A percentile compares a stretch with the other conserved stretches of the same genome.
phyloP scores from a whole-genome alignment of 495 filamentous ascomycete genomes.

The Oleoguttula mirabilis region DNA sequence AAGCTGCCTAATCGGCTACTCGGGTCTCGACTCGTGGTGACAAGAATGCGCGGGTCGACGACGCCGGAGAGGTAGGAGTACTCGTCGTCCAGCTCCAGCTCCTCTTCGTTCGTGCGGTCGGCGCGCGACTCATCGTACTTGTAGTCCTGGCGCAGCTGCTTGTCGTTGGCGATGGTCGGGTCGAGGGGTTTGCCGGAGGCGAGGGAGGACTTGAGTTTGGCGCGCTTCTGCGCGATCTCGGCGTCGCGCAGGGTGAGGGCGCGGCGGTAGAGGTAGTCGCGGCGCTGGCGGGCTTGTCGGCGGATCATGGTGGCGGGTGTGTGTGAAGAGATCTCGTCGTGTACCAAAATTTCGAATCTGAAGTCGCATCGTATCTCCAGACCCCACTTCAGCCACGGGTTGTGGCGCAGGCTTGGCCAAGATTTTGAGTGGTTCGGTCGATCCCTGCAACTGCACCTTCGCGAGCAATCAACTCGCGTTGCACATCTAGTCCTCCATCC shows the following conservation, averaged over 20 bases:
- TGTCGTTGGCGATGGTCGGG: slow-evolving; percentile 79
- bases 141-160: slow-evolving; percentile 71
- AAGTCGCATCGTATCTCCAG: too few relatives aligned
- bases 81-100: slow-evolving; percentile 88
- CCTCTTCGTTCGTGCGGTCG: slow-evolving; percentile 47
- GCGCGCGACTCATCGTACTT: slow-evolving; percentile 77
- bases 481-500: too few relatives aligned
- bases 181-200: slow-evolving; percentile 79
- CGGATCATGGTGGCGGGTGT: slow-evolving; percentile 28
- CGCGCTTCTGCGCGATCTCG: slow-evolving; percentile 80
- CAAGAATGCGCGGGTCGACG: slow-evolving; percentile 74
- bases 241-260: slow-evolving; percentile 76
- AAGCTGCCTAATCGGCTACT: slow-evolving; percentile 75
- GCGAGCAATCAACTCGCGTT: too few relatives aligned
- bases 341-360: too few relatives aligned
- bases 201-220: slow-evolving; percentile 72
- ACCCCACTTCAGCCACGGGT: too few relatives aligned
- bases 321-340: too few relatives aligned
- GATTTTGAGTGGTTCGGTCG: too few relatives aligned
- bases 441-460: too few relatives aligned
- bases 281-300: slow-evolving; percentile 69
- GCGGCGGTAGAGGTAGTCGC: slow-evolving; percentile 87
- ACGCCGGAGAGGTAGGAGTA: slow-evolving; percentile 76
- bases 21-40: slow-evolving; percentile 83
- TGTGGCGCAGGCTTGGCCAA: too few relatives aligned